Evolutionary conservation across 2,329 filamentous ascomycete species (phyloP).

Genomic region (Cercospora citrullina): DNA sequence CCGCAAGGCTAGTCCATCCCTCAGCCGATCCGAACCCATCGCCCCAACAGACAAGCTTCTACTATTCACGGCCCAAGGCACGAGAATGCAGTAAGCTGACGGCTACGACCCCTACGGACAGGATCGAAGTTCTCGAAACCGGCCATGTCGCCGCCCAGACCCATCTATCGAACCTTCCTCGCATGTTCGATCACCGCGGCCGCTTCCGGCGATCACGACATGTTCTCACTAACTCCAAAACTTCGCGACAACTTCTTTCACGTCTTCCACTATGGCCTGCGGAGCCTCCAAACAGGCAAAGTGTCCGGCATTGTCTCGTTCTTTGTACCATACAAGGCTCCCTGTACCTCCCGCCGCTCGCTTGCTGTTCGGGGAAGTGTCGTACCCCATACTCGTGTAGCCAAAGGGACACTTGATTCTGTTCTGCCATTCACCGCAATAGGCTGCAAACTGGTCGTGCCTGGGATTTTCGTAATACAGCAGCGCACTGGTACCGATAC

Average conservation of each 20-base stretch:
- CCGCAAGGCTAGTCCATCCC: not conserved
- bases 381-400: slow-evolving; percentile 42
- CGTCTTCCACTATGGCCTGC: slow-evolving; percentile 33
- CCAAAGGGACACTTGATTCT: slow-evolving; percentile 42
- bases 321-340: slow-evolving; percentile 42
- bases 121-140: not conserved
- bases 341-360: slow-evolving; percentile 40
- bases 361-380: slow-evolving; percentile 41
- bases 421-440: slow-evolving; percentile 41
- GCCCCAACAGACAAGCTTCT: not conserved
- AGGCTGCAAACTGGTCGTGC: slow-evolving; percentile 43
- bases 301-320: slow-evolving; percentile 33
- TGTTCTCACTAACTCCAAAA: slow-evolving; percentile 17
- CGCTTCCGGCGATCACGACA: not conserved
- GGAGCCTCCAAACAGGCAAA: slow-evolving; percentile 37
- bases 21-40: not conserved
- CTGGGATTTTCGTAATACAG: slow-evolving; percentile 44
- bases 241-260: slow-evolving; percentile 29
- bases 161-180: not conserved
- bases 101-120: not conserved
- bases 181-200: not conserved
- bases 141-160: not conserved
- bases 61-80: not conserved
- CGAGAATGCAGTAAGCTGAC: not conserved
- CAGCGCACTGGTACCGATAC: slow-evolving; percentile 42